phyloP scores from a whole-genome alignment of 148 eudicot genomes.

The Rhododendron vialii region DNA sequence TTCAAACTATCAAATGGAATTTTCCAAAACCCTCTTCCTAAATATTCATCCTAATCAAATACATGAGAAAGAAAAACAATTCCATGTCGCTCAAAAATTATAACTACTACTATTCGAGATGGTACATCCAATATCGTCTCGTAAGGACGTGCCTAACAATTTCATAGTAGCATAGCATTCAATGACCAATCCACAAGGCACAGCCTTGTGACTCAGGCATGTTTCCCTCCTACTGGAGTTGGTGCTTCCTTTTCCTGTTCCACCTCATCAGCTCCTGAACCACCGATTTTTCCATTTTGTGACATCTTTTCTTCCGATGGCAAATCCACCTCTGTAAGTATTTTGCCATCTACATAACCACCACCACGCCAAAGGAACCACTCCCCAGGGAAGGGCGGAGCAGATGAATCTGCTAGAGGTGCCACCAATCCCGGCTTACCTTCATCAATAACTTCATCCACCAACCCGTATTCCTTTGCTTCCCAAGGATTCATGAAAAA shows the following conservation, averaged over 20 bases:
- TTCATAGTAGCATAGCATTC: neutral
- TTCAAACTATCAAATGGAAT: too few species aligned
- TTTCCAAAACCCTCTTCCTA: neutral
- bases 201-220: neutral
- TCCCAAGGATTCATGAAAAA: conserved; percentile 90
- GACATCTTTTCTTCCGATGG: conserved; percentile 70
- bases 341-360: conserved; percentile 35
- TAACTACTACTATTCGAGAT: too few species aligned
- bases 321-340: conserved; percentile 46
- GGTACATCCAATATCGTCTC: neutral
- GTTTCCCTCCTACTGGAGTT: conserved; percentile 14
- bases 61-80: neutral
- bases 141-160: neutral
- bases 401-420: conserved; percentile 55
- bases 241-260: conserved; percentile 43
- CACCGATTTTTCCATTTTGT: conserved; percentile 22
- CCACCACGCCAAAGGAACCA: conserved; percentile 66
- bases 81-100: neutral
- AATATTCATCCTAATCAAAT: neutral
- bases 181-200: neutral
- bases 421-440: conserved; percentile 96
- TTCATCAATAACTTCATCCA: conserved; percentile 83
- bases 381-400: conserved; percentile 70
- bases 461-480: conserved; percentile 82
- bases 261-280: conserved; percentile 17